phyloP scores from a whole-genome alignment of 768 basidiomycete species.

The Hygrocybe coccinea region DNA sequence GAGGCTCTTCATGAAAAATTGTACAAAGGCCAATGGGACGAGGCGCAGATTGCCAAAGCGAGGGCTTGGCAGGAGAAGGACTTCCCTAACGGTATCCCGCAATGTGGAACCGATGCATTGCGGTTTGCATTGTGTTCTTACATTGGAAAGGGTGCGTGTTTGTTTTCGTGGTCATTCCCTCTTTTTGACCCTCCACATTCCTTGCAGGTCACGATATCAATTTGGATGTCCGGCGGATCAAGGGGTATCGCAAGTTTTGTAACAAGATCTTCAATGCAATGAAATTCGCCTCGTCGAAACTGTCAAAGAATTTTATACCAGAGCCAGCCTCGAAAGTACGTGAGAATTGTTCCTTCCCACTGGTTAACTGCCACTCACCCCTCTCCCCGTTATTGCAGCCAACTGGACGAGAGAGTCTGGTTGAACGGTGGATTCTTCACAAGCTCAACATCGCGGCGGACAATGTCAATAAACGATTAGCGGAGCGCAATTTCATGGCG shows the following conservation, averaged over 20 bases:
- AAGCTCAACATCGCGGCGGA: conserved; percentile 79
- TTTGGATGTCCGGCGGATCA: conserved; percentile 89
- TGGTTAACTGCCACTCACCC: conserved; percentile 6
- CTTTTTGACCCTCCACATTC: background rate
- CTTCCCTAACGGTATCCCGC: conserved; percentile 97
- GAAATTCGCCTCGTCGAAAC: conserved; percentile 96
- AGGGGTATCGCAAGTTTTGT: conserved; percentile 99
- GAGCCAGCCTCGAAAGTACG: conserved; percentile 61
- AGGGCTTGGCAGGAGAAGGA: conserved; percentile 96
- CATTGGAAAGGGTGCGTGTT: conserved; percentile 67
- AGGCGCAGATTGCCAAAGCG: conserved; percentile 87
- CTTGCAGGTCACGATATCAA: conserved; percentile 88
- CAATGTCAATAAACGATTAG: conserved; percentile 73
- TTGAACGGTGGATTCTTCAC: conserved; percentile 93
- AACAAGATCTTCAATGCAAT: conserved; percentile 99
- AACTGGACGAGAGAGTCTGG: conserved; percentile 84
- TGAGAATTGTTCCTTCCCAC: conserved; percentile 1
- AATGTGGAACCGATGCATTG: conserved; percentile 96
- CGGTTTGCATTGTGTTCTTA: conserved; percentile 95
- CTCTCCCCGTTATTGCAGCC: conserved; percentile 44
- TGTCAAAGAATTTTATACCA: conserved; percentile 80
- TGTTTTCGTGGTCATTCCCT: background rate
- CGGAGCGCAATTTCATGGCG: conserved; percentile 85
- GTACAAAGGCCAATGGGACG: conserved; percentile 86
- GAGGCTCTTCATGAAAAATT: conserved; percentile 82